phyloP scores from a whole-genome alignment of 2,329 filamentous ascomycete genomes.

The Talaromyces sp. region DNA sequence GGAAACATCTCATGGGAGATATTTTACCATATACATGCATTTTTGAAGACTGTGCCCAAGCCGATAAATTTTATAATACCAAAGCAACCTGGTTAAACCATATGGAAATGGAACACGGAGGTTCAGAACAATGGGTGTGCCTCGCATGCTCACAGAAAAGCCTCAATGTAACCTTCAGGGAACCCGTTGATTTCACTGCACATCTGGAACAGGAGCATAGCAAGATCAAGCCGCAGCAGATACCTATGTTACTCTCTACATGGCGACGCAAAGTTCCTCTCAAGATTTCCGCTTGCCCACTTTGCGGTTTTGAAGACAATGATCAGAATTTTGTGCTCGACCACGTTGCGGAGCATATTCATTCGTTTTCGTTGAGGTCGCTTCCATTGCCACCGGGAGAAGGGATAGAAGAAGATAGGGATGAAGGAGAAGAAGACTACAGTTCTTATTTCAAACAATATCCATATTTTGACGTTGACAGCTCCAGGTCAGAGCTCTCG shows the following conservation, averaged over 20 bases:
- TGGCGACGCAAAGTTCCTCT: not conserved
- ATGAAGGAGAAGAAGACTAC: not conserved
- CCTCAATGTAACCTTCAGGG: not conserved
- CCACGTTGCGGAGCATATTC: conserved; percentile 4
- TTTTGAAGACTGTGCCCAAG: not conserved
- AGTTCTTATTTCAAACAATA: not conserved
- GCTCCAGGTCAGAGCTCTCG: not conserved
- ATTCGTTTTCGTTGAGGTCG: conserved; percentile 3
- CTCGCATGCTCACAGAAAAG: not conserved
- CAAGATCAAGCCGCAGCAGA: not conserved
- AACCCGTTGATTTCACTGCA: not conserved
- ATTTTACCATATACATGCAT: conserved; percentile 6
- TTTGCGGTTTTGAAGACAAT: not conserved
- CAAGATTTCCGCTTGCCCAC: not conserved
- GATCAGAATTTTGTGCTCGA: not conserved
- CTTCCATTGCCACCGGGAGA: not conserved
- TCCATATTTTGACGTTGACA: conserved; percentile 3
- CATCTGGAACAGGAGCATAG: not conserved
- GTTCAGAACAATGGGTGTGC: not conserved
- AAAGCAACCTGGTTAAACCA: not conserved
- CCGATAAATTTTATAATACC: not conserved
- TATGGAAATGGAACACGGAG: not conserved
- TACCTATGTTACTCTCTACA: not conserved
- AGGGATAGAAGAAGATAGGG: not conserved
- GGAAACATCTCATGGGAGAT: conserved; percentile 1